A percentile compares a stretch with the other conserved stretches of the same genome.
These are phyloP conservation scores for Mycena belliarum DNA, from an alignment of 768 basidiomycete genomes.

Conservation along the genomic window DNA sequence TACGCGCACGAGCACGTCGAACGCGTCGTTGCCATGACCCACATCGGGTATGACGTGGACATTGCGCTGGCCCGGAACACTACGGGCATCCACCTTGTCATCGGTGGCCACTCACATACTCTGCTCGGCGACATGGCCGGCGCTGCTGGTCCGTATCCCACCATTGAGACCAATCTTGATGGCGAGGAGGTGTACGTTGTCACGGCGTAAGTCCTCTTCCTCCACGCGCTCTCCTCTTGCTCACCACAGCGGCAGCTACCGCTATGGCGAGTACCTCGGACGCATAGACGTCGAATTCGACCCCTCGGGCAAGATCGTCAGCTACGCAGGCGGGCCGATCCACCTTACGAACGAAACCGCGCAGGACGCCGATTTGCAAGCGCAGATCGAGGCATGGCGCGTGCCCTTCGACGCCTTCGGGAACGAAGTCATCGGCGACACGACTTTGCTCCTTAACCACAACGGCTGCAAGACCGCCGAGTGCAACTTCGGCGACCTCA, in stretches of 20 bases:
- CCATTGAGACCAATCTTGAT: constrained; percentile 41
- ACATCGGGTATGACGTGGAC: no score
- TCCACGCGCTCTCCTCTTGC: not conserved
- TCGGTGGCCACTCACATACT: constrained; percentile 49
- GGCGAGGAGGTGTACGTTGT: constrained; percentile 51
- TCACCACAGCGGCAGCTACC: constrained; percentile 24
- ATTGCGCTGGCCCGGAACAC: constrained; percentile 30
- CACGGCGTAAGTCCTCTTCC: constrained; percentile 29
- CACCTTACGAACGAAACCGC: constrained; percentile 38
- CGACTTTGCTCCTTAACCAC: constrained; percentile 37
- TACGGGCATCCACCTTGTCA: constrained; percentile 40
- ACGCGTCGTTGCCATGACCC: constrained; percentile 45
- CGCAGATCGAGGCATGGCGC: constrained; percentile 40
- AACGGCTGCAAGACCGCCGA: constrained; percentile 42
- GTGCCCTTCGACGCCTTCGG: constrained; percentile 38
- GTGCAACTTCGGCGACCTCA: constrained; percentile 44
- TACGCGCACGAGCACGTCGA: constrained; percentile 34
- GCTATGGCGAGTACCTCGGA: constrained; percentile 50
- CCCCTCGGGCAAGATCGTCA: constrained; percentile 36
- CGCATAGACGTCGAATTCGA: constrained; percentile 46
- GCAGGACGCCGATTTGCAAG: constrained; percentile 37
- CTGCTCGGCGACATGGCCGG: constrained; percentile 42
- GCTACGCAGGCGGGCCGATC: constrained; percentile 45
- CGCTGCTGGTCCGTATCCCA: constrained; percentile 45
- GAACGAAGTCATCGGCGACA: constrained; percentile 38